Evolutionary conservation across 768 basidiomycete species (phyloP).

Genomic region (Kwoniella sp.): DNA sequence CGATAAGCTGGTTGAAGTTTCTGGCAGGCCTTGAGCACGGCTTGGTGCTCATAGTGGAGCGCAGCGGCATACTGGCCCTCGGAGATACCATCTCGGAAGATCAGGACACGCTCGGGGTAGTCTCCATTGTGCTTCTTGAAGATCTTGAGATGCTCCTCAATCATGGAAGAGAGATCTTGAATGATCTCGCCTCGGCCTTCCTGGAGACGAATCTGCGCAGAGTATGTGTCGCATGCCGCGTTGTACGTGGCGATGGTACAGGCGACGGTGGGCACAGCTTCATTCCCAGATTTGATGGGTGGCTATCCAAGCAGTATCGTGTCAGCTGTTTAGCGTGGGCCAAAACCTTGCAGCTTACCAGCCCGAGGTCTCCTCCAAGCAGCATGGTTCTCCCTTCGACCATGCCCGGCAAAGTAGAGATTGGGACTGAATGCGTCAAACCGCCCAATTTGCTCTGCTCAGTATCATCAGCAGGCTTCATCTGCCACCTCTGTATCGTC

Average conservation of each 20-base stretch:
- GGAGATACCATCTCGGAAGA: constrained; percentile 56
- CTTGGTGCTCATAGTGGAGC: constrained; percentile 50
- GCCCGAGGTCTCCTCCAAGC: constrained; percentile 53
- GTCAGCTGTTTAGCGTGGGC: background rate
- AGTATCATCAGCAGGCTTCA: background rate
- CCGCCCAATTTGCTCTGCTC: constrained; percentile 53
- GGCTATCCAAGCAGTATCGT: constrained; percentile 34
- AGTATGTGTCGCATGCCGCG: constrained; percentile 43
- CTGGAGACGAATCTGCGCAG: constrained; percentile 52
- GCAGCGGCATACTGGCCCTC: constrained; percentile 55
- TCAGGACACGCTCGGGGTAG: constrained; percentile 50
- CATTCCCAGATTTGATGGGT: constrained; percentile 42
- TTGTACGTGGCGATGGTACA: constrained; percentile 56
- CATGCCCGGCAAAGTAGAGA: constrained; percentile 46
- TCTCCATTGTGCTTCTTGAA: constrained; percentile 45
- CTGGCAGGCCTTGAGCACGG: constrained; percentile 46
- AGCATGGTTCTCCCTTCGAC: constrained; percentile 51
- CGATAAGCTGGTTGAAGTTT: constrained; percentile 33
- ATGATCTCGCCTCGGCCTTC: constrained; percentile 54
- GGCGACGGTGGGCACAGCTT: constrained; percentile 51
- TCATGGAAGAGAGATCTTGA: constrained; percentile 50
- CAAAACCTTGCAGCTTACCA: constrained; percentile 8
- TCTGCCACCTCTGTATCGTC: background rate
- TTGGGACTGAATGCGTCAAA: constrained; percentile 48
- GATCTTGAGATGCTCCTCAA: constrained; percentile 47